Evolutionary conservation across 225 moss, liverwort and hornwort genomes (phyloP), one percentile per base, ranked within the genome.

Genomic region (Ulota crispa): DNA sequence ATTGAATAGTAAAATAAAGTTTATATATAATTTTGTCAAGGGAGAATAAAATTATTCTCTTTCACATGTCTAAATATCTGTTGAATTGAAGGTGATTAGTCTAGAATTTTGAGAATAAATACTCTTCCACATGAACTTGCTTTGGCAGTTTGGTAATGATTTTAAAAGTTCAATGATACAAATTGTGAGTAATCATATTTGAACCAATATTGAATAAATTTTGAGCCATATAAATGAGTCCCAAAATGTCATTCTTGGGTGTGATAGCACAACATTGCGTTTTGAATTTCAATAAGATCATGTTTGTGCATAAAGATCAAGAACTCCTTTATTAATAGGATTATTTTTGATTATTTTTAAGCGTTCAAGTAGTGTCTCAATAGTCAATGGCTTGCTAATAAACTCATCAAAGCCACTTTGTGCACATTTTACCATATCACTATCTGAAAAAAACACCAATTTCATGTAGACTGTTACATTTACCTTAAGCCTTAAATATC

Each of bases 401-500:
- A 92, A 92, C 77, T 92, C 92, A 55, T 92, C 92, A 55, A 92
- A 92, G 21, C 92, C 92, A 78, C 92, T 92, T 56, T 88, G 90
- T 28, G 92, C 92, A 71, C 92, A 92, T 71, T 90, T 92, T 73
- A 92, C 90, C 92, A 92, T 92, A 61, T 92, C 92, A 73, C 88
- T 81, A 68, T 92, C 92, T 92, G 86, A 43, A 80, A 21, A 24
- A 56, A 73, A 61, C 70, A 67, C 6, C 45, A 45, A 13, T 45
- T 55, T 63, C 68, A 47, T 27, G 26, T 9, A n/a, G 24, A 39
- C 79, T 73, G 56, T 24, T 34, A 30, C 26, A 39, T 79, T 53
- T 70, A 18, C 70, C 20, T 60, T 5, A 64, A 64, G 30, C 32
- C 6, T 15, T 23, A 12, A 9, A 26, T 24, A 62, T 18, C 42